Base-by-base conservation (phyloP, 352 stramenopile genomes). In the Globisporangium nunn region DNA sequence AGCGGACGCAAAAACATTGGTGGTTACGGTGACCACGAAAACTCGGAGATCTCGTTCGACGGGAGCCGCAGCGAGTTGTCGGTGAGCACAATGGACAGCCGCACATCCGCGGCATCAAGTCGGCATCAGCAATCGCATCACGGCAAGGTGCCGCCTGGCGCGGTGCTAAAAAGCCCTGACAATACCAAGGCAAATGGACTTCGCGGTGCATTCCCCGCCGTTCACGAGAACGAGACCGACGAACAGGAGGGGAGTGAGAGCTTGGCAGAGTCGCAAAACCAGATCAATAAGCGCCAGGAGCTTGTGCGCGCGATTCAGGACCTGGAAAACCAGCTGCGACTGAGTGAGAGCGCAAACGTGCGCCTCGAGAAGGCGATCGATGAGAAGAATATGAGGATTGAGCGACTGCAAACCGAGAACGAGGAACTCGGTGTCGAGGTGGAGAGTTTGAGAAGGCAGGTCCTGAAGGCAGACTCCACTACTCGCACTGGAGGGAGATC, bases 51-150 rank as follows among this genome's bases (percentile, higher is more conserved):
- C 50, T 82, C 71, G 6, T 81, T 78, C 29, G 73, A 85, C 2
- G 78, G 77, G 29, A 85, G 68, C 31, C 63, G 63, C 8, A 88
- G 78, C 33, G 75, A 86, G 61, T 71, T 87, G 58, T 88, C 78
- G 6, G 75, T 72, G 33, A 83, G 74, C 50, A 86, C 78, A 11
- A 65, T 77, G 30, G 64, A 82, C 12, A 87, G 77, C 43, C 74
- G 71, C 40, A 72, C 71, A 31, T 88, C 78, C 1, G 72, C 73
- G 17, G 41, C 68, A 23, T 79, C 71, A 37, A 77, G 50, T 23
- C 51, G 54, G 29, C 51, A 44, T 14, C 59, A 35, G 14, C 70
- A 48, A 18, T n/a, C 43, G 17, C 43, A 54, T 52, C 63, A 18
- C 52, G 54, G 41, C 50, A 59, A 54, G 35, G 65, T 28, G 41